A percentile compares a stretch with the other conserved stretches of the same genome.
phyloP scores from a whole-genome alignment of 2,329 filamentous ascomycete genomes.

The Verticillium nubilum region DNA sequence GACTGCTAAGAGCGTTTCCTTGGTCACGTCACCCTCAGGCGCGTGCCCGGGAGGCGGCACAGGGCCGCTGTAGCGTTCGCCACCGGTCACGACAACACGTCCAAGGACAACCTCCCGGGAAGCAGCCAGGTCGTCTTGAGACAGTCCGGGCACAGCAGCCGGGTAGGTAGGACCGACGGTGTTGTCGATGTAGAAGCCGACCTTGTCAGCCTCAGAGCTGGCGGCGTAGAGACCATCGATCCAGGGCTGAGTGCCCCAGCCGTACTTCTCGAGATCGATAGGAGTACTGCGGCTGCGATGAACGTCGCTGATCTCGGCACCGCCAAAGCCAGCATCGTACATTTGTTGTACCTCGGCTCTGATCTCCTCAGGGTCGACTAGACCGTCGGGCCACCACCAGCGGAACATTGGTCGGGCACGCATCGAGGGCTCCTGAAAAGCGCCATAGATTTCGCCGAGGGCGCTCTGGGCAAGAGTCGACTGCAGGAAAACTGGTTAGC shows the following conservation, averaged over 20 bases:
- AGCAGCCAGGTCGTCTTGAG: slow-evolving; percentile 3
- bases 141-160: slow-evolving; percentile 3
- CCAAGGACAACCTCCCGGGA: slow-evolving; percentile 1
- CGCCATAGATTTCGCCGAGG: neutral
- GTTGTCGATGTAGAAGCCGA: slow-evolving; percentile 7
- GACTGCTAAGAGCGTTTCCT: slow-evolving; percentile 6
- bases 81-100: neutral
- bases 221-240: slow-evolving; percentile 6
- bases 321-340: slow-evolving; percentile 6
- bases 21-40: slow-evolving; percentile 2
- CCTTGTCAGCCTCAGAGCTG: neutral
- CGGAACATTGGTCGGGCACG: slow-evolving; percentile 5
- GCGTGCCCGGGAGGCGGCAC: slow-evolving; percentile 2
- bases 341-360: slow-evolving; percentile 7
- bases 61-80: slow-evolving; percentile 3
- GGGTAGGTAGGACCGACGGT: slow-evolving; percentile 7
- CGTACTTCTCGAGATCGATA: slow-evolving; percentile 3
- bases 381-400: slow-evolving; percentile 9
- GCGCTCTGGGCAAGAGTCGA: neutral
- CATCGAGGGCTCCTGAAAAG: slow-evolving; percentile 6
- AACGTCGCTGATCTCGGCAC: slow-evolving; percentile 8
- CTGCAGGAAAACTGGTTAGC: neutral
- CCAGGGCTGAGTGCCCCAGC: slow-evolving; percentile 6
- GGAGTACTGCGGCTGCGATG: slow-evolving; percentile 2
- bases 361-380: slow-evolving; percentile 7